These are phyloP conservation scores for Ceratocystis lukuohia DNA, from an alignment of 2,329 filamentous ascomycete genomes.

Conservation along the genomic window DNA sequence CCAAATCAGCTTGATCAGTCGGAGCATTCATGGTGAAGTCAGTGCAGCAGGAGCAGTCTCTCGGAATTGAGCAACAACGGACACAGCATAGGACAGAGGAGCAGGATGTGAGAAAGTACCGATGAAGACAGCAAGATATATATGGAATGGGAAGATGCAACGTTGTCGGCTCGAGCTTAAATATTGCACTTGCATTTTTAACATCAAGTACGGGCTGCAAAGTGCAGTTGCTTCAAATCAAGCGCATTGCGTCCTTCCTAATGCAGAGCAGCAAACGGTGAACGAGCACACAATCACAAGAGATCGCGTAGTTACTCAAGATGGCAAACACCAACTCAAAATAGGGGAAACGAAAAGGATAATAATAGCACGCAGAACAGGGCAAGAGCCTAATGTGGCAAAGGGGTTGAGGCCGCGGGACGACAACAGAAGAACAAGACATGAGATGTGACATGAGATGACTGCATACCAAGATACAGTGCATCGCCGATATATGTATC, in stretches of 20 bases:
- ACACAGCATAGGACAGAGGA: background rate
- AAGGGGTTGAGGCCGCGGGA: too few species aligned
- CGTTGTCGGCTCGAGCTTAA: background rate
- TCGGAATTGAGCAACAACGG: too few species aligned
- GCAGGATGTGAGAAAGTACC: background rate
- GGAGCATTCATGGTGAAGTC: background rate
- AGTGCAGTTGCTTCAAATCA: background rate
- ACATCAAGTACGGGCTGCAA: background rate
- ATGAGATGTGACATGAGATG: background rate
- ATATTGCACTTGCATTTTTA: background rate
- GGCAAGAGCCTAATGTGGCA: background rate
- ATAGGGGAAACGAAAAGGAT: background rate
- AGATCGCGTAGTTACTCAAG: background rate
- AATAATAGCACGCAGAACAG: background rate
- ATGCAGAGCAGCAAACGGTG: background rate
- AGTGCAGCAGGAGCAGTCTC: background rate
- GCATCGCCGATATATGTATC: background rate
- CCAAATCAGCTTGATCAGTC: background rate
- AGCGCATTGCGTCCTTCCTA: background rate
- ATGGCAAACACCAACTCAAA: background rate
- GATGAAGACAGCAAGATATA: background rate
- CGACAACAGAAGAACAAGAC: background rate
- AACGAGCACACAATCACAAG: background rate
- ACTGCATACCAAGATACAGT: background rate
- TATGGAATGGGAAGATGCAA: background rate